Base-by-base conservation (phyloP, 1,284 basidiomycete genomes). In the Malassezia furfur region DNA sequence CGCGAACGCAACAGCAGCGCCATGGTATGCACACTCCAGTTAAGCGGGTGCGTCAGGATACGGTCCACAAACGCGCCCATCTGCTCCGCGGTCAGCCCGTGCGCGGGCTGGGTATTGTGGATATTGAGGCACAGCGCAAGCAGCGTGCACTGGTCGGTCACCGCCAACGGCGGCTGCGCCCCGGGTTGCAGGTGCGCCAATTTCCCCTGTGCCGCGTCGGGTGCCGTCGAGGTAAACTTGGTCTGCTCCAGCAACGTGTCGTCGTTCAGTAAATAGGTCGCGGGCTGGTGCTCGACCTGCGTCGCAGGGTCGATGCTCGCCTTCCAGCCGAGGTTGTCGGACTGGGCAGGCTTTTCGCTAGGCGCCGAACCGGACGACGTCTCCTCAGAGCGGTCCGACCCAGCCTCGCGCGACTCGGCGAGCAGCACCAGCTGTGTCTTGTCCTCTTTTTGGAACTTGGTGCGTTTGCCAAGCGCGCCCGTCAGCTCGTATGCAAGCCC, bases 181-280 rank as follows among this genome's bases (percentile, higher is more conserved):
- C 84, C 80, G 0, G 91, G 91, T 72, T 93, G 83, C 54, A 96
- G 78, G 68, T 86, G 84, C 70, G 62, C 2, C 77, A 78, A 48
- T 76, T 74, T 25, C 74, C 75, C 15, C 77, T 25, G 38, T 1
- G 62, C 59, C 5, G 76, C 36, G 77, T 76, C 1, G 82, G 85
- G 8, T 81, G 83, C 47, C 14, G 62, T 67, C 12, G 59, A 52
- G 8, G 89, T 89, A 75, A 90, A 99, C 67, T 86, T 82, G 3
- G 93, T 98, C 67, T 87, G 84, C 76, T 99, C 94, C 40, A 99
- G 81, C 10, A 99, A 80, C 0, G 91, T 96, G 76, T 99, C 94
- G 77, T 98, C 94, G 75, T 98, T 94, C 50, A 98, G 81, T 2
- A 80, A 78, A 30, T 94, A 78, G 1, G 85, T 85, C 71, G 89